A percentile compares a stretch with the other conserved stretches of the same genome.
Conservation (phyloP, 1,284 basidiomycete genomes). For the Ustilago esculenta region DNA sequence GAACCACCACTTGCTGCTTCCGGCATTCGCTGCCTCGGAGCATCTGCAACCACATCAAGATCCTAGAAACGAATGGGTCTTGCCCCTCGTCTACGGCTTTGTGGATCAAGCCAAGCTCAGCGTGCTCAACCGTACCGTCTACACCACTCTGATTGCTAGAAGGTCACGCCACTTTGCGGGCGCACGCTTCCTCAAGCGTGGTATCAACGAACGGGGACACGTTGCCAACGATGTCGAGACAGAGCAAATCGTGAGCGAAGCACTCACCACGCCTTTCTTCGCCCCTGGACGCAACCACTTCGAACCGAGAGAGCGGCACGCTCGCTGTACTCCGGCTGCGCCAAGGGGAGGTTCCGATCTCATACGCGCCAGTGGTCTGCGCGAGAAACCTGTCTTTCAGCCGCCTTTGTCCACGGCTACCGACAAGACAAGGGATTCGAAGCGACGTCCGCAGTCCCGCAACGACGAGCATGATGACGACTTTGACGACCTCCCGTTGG, state of each 20-base stretch:
- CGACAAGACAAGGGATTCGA: neutral
- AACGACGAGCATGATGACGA: conserved; percentile 22
- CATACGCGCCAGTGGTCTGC: conserved; percentile 27
- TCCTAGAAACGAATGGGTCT: conserved; percentile 77
- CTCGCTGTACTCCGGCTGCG: neutral
- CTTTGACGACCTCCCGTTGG: conserved; percentile 20
- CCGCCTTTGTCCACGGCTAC: neutral
- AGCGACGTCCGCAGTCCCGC: neutral
- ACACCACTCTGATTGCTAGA: conserved; percentile 91
- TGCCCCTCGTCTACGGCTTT: conserved; percentile 93
- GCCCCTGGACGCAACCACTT: conserved; percentile 44
- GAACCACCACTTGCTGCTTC: conserved; percentile 90
- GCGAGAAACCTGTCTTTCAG: conserved; percentile 24
- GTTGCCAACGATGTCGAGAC: conserved; percentile 99
- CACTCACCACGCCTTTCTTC: conserved; percentile 75
- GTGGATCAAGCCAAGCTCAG: conserved; percentile 98
- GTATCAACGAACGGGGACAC: conserved; percentile 88
- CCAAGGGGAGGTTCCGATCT: conserved; percentile 12
- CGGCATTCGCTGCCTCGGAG: conserved; percentile 69
- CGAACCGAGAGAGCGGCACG: conserved; percentile 15
- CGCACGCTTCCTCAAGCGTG: conserved; percentile 91
- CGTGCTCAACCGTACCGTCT: conserved; percentile 87
- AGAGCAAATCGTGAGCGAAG: conserved; percentile 96
- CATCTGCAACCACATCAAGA: conserved; percentile 28
- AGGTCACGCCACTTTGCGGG: conserved; percentile 95